A percentile compares a stretch with the other conserved stretches of the same genome.
These are phyloP conservation scores for Fraxinus anomala DNA, from an alignment of 257 asterid genomes.

Conservation along the genomic window DNA sequence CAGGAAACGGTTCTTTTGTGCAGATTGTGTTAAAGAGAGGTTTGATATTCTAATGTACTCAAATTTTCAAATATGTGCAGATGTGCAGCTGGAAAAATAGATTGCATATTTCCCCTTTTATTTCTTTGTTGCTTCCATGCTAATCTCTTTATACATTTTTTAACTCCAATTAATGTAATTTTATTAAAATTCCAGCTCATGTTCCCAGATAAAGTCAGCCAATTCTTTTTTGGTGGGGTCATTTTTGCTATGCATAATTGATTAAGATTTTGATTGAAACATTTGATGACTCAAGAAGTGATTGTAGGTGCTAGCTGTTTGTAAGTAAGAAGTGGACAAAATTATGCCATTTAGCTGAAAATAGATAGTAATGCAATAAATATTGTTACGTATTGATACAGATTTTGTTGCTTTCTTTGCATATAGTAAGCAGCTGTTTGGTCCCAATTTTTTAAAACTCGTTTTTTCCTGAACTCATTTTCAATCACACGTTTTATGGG, in stretches of 20 bases:
- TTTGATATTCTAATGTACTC: slow-evolving; percentile 31
- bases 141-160: not conserved
- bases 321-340: not conserved
- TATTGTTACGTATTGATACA: not conserved
- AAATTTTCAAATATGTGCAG: not conserved
- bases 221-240: not conserved
- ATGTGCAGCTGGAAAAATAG: not conserved
- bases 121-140: slow-evolving; percentile 21
- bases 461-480: too few species aligned
- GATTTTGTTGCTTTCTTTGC: not conserved
- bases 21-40: slow-evolving; percentile 78
- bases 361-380: not conserved
- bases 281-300: slow-evolving; percentile 11
- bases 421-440: not conserved
- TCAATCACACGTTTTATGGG: too few species aligned
- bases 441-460: too few species aligned
- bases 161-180: not conserved
- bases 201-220: not conserved
- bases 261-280: slow-evolving; percentile 9
- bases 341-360: not conserved
- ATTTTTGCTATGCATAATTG: slow-evolving; percentile 12
- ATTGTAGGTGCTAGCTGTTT: not conserved
- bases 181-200: not conserved
- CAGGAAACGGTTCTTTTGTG: slow-evolving; percentile 77
- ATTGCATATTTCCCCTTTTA: not conserved